phyloP scores from a whole-genome alignment of 129 eudicot species.

The Kitagawia praeruptora region DNA sequence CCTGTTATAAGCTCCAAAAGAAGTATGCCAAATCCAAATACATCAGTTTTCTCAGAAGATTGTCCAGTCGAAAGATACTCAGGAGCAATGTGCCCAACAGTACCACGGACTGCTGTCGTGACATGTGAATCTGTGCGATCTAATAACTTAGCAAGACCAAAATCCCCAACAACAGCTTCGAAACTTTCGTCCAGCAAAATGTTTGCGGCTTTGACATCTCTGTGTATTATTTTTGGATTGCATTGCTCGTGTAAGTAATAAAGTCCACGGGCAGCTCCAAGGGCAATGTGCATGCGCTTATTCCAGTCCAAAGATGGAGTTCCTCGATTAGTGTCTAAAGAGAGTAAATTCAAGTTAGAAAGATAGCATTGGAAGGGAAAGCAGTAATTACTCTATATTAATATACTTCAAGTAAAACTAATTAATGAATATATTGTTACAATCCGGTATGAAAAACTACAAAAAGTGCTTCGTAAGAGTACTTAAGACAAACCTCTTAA shows the following conservation, averaged over 20 bases:
- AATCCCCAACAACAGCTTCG: conserved; percentile 99
- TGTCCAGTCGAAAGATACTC: conserved; percentile 98
- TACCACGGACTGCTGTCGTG: conserved; percentile 95
- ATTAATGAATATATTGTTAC: neutral
- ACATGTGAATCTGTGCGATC: conserved; percentile 87
- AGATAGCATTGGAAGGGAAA: neutral
- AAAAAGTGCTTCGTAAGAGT: neutral
- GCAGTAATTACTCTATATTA: neutral
- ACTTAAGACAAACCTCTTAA: conserved; percentile 50
- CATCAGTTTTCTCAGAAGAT: conserved; percentile 94
- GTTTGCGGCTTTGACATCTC: conserved; percentile 96
- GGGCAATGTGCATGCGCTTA: conserved; percentile 77
- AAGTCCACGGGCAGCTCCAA: conserved; percentile 92
- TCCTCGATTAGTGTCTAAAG: conserved; percentile 54
- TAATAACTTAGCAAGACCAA: conserved; percentile 96
- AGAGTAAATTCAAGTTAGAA: neutral
- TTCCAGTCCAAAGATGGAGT: conserved; percentile 80
- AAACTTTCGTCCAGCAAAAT: conserved; percentile 81
- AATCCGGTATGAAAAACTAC: neutral
- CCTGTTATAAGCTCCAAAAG: conserved; percentile 90
- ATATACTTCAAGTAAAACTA: neutral
- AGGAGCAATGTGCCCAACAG: conserved; percentile 93
- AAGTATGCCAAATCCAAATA: conserved; percentile 90
- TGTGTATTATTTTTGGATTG: conserved; percentile 85
- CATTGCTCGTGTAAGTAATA: conserved; percentile 85